Percentiles rank a stretch among this genome's conserved stretches.
phyloP scores from a whole-genome alignment of 345 rosid species.

The Raphanus sativus region DNA sequence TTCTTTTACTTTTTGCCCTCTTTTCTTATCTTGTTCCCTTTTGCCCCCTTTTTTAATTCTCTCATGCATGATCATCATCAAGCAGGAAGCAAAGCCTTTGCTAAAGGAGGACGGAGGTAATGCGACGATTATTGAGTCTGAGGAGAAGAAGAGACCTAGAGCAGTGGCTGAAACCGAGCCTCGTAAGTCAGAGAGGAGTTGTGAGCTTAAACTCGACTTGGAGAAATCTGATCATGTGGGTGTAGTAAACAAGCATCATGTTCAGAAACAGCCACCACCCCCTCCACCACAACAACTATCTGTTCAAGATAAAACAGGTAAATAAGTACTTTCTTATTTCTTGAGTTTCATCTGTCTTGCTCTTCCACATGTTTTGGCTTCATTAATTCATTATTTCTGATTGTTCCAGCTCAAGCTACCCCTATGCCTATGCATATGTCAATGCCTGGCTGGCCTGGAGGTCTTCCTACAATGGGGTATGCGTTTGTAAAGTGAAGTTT shows the following conservation, averaged over 20 bases:
- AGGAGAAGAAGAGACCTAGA: slow-evolving; percentile 49
- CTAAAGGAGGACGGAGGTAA: slow-evolving; percentile 50
- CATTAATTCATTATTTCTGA: background rate
- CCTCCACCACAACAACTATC: slow-evolving; percentile 29
- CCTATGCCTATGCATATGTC: slow-evolving; percentile 72
- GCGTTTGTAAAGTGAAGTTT: background rate
- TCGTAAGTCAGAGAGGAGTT: slow-evolving; percentile 59
- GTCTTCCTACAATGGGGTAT: slow-evolving; percentile 97
- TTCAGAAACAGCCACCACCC: slow-evolving; percentile 52
- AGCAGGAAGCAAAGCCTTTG: slow-evolving; percentile 58
- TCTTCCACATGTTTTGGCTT: background rate
- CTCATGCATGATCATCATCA: background rate
- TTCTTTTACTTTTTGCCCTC: slow-evolving; percentile 13
- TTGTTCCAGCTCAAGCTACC: slow-evolving; percentile 60
- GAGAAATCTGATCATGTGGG: slow-evolving; percentile 68
- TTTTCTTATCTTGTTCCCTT: slow-evolving; percentile 30
- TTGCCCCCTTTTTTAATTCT: background rate
- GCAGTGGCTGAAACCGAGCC: slow-evolving; percentile 47
- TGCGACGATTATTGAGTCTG: slow-evolving; percentile 40
- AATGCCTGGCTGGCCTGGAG: slow-evolving; percentile 90
- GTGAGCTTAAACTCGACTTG: slow-evolving; percentile 76
- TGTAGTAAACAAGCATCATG: slow-evolving; percentile 40
- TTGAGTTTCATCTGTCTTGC: background rate
- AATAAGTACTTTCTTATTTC: background rate
- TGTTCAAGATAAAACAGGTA: slow-evolving; percentile 63